These are phyloP conservation scores for Picea abies DNA, from an alignment of 83 land plant genomes.

Conservation along the genomic window DNA sequence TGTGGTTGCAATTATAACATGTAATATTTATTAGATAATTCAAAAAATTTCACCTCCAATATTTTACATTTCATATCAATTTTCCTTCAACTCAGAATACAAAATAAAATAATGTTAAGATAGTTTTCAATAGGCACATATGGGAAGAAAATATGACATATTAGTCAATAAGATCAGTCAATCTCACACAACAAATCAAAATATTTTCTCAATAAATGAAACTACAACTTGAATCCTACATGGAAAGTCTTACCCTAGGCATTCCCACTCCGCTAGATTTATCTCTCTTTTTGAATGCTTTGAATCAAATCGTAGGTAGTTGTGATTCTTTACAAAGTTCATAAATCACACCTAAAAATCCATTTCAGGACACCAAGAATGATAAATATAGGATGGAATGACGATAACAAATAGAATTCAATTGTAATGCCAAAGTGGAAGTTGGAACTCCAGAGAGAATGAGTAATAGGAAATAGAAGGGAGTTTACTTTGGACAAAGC, in stretches of 20 bases:
- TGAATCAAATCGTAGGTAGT: conserved; percentile 68
- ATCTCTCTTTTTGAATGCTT: conserved; percentile 42
- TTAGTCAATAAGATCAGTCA: not conserved
- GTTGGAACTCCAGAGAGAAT: not conserved
- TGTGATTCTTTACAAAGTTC: conserved; percentile 74
- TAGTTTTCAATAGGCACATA: not conserved
- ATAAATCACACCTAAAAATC: conserved; percentile 61
- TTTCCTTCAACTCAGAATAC: not conserved
- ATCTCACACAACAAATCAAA: not conserved
- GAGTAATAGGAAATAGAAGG: too few species aligned
- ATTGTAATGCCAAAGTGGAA: not conserved
- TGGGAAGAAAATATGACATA: not conserved
- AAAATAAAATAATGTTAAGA: not conserved
- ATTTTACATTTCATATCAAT: not conserved
- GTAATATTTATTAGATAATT: too few species aligned
- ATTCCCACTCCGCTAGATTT: not conserved
- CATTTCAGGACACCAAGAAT: not conserved
- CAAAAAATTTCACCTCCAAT: too few species aligned
- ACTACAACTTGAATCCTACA: too few species aligned
- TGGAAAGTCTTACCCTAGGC: too few species aligned
- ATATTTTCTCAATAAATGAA: not conserved
- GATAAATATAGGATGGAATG: not conserved
- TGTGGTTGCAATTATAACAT: too few species aligned
- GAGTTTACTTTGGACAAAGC: too few species aligned
- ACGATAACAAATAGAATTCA: not conserved